A percentile compares a stretch with the other conserved stretches of the same genome.
Evolutionary conservation across 2,329 filamentous ascomycete genomes (phyloP).

Genomic region (Chaetomium sp.): DNA sequence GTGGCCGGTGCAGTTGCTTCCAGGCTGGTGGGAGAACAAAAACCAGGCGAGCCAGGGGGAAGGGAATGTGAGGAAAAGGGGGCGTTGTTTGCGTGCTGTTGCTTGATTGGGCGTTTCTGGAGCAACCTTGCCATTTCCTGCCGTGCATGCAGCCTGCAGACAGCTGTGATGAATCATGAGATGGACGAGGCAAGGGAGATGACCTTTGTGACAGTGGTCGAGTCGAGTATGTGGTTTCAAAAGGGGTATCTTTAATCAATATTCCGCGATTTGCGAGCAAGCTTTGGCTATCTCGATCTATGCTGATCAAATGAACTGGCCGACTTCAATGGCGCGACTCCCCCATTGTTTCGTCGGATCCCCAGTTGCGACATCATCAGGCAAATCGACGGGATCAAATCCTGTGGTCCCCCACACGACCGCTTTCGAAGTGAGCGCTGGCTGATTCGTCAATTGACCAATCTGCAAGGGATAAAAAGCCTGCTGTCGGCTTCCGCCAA

Average conservation of each 20-base stretch:
- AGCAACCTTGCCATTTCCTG: constrained; percentile 30
- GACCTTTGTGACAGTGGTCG: not conserved
- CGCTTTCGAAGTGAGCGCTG: too few species aligned
- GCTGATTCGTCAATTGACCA: constrained; percentile 2
- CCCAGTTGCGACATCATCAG: constrained; percentile 7
- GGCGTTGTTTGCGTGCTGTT: constrained; percentile 24
- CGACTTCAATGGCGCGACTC: not conserved
- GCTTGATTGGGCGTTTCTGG: constrained; percentile 33
- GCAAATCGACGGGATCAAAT: not conserved
- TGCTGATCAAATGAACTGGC: not conserved
- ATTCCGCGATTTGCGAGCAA: not conserved
- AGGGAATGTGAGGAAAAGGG: constrained; percentile 20
- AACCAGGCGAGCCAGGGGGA: constrained; percentile 3
- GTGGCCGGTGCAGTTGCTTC: not conserved
- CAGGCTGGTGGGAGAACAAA: not conserved
- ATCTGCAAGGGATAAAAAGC: not conserved
- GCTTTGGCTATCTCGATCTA: not conserved
- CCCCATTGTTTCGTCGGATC: not conserved
- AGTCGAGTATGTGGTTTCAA: not conserved
- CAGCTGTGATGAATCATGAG: not conserved
- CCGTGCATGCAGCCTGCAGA: not conserved
- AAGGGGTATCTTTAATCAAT: not conserved
- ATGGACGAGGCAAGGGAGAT: too few species aligned
- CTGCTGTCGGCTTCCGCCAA: not conserved
- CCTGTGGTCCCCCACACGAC: not conserved